Base-by-base conservation (phyloP, 768 basidiomycete genomes). In the Kwoniella dejecticola region DNA sequence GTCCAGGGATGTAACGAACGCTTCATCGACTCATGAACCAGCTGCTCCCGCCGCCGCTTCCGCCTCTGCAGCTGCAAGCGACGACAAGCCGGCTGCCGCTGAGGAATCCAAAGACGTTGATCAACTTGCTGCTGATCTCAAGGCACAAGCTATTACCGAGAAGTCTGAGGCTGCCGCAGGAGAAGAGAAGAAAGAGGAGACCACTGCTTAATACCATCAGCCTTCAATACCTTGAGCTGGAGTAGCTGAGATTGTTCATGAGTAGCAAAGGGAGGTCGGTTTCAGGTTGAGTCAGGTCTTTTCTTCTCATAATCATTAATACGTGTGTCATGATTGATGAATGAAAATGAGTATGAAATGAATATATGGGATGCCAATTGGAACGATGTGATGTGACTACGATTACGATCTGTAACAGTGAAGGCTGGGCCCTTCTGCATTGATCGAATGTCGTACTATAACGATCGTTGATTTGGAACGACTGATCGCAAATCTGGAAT, bases 81-180 rank as follows among this genome's bases (percentile, higher is more conserved):
- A 40, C 27, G 45, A 47, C 24, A 42, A 42, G n/a, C 64, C 71
- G 23, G 64, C 72, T 27, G 72, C 71, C 27, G 52, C 66, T 42
- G 71, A 48, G 29, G 52, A 54, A 38, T 47, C 52, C 26, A 62
- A 71, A 36, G 66, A 72, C 30, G 58, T 57, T 42, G 52, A 61
- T 24, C 47, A 68, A 19, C 48, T 50, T 29, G 77, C 77, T 52
- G 59, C 61, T 49, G 64, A 62, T 41, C 52, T 57, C 52, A 65
- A 68, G 55, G 58, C 68, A 33, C 63, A 69, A 52, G 58, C 63
- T 54, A 50, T 57, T 17, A 36, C 49, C 27, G 49, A 63, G 29
- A 79, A 81, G 54, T 73, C 77, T 46, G 79, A 77, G 11, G 66
- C 80, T 60, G 55, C 45, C 17, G 41, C 46, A 27, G 41, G 41